Percentiles rank a stretch among this genome's conserved stretches.
phyloP scores from a whole-genome alignment of 148 eudicot species.

The Nepenthes mirabilis region DNA sequence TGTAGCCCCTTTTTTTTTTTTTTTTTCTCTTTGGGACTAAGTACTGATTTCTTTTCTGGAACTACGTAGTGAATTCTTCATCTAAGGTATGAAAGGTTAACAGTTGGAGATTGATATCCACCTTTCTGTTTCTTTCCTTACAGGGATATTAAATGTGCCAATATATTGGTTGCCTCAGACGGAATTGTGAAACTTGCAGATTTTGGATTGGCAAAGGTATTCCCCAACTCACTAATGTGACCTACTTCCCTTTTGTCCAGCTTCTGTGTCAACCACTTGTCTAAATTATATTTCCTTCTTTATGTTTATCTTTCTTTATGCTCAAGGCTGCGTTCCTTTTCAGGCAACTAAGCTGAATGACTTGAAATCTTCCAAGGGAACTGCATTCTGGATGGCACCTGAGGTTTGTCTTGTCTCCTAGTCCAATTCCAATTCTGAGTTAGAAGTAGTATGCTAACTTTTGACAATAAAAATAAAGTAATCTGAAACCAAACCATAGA shows the following conservation, averaged over 20 bases:
- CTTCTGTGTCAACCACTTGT: not conserved
- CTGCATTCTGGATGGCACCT: conserved; percentile 93
- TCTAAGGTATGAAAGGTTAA: too few species aligned
- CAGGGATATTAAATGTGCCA: conserved; percentile 93
- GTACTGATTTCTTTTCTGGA: too few species aligned
- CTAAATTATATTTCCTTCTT: not conserved
- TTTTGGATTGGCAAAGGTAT: conserved; percentile 92
- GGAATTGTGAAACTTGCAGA: conserved; percentile 84
- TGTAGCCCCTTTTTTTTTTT: too few species aligned
- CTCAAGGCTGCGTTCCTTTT: conserved; percentile 7
- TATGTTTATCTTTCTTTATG: not conserved
- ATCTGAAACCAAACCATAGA: too few species aligned
- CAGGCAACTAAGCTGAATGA: conserved; percentile 76
- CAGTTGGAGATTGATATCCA: not conserved
- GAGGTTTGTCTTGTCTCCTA: conserved; percentile 44
- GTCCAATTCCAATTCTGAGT: too few species aligned
- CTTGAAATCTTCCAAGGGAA: conserved; percentile 82
- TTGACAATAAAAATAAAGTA: too few species aligned
- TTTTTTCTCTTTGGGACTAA: too few species aligned
- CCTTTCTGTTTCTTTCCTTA: conserved; percentile 4
- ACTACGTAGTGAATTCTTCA: too few species aligned
- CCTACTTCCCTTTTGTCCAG: not conserved
- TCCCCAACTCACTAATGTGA: conserved; percentile 1
- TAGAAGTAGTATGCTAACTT: too few species aligned
- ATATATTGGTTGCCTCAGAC: conserved; percentile 58